Percentiles rank a stretch among this genome's conserved stretches.
These are phyloP conservation scores for Stemphylium lycopersici DNA, from an alignment of 2,329 filamentous ascomycete genomes.

Conservation along the genomic window DNA sequence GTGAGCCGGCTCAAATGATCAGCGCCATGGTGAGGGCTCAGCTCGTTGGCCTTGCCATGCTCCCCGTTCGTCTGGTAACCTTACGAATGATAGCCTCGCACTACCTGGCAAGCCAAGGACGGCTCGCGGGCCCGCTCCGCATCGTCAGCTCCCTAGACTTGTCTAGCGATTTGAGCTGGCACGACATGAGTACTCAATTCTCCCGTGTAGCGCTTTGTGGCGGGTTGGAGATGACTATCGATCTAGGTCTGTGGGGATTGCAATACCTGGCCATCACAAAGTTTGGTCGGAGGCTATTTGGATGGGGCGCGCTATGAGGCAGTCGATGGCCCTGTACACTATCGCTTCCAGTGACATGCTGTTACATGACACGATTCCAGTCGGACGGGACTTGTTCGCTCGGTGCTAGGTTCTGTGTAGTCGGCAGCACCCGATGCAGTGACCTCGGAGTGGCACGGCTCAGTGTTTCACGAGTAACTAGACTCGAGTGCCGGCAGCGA, in stretches of 20 bases:
- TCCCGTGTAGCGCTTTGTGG: conserved; percentile 45
- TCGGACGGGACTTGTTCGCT: conserved; percentile 2
- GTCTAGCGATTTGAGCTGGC: conserved; percentile 20
- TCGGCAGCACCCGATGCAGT: conserved; percentile 15
- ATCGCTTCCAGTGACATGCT: conserved; percentile 6
- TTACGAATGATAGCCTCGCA: conserved; percentile 42
- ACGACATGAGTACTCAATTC: conserved; percentile 28
- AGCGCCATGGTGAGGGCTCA: conserved; percentile 41
- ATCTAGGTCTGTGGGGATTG: conserved; percentile 43
- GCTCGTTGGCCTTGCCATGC: conserved; percentile 36
- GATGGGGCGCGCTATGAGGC: conserved; percentile 45
- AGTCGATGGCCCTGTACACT: conserved; percentile 1
- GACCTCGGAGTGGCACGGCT: conserved; percentile 12
- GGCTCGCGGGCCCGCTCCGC: conserved; percentile 12
- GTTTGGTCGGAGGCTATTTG: conserved; percentile 38
- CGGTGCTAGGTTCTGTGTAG: background rate
- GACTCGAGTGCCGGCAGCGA: conserved; percentile 10
- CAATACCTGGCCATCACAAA: conserved; percentile 40
- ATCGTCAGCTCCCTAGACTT: conserved; percentile 15
- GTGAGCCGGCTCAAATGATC: conserved; percentile 42
- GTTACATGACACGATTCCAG: background rate
- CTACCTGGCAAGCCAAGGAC: conserved; percentile 25
- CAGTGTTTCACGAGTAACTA: conserved; percentile 12
- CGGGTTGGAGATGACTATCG: conserved; percentile 40
- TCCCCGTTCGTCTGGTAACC: conserved; percentile 41